A percentile compares a stretch with the other conserved stretches of the same genome.
These are phyloP conservation scores for Dictyophora rubrovolvata DNA, from an alignment of 768 basidiomycete genomes.

Conservation along the genomic window DNA sequence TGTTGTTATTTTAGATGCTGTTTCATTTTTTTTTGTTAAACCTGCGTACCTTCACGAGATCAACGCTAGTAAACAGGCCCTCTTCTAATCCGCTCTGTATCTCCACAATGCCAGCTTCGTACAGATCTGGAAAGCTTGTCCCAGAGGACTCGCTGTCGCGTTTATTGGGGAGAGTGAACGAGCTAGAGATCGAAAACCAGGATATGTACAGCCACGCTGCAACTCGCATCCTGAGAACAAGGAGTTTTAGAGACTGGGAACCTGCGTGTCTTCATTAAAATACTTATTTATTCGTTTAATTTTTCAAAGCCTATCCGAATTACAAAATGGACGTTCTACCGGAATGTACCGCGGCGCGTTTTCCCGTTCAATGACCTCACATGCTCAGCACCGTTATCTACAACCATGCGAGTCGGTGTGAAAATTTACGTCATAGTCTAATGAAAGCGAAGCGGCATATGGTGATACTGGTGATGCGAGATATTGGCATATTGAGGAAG, in stretches of 20 bases:
- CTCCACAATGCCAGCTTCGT: constrained; percentile 47
- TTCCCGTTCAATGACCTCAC: no score
- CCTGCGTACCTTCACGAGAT: constrained; percentile 43
- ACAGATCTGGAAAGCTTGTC: constrained; percentile 36
- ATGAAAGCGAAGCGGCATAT: no score
- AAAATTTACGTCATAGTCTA: no score
- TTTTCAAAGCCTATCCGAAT: no score
- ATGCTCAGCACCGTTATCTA: no score
- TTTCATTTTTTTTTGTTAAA: not conserved
- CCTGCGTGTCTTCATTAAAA: no score
- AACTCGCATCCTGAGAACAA: not conserved
- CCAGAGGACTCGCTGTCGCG: not conserved
- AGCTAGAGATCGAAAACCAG: not conserved
- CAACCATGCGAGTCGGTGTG: no score
- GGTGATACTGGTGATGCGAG: no score
- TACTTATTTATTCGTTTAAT: no score
- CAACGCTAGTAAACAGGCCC: constrained; percentile 45
- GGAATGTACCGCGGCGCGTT: no score
- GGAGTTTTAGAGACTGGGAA: not conserved
- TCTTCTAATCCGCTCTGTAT: constrained; percentile 42
- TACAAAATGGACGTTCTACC: no score
- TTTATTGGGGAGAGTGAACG: not conserved
- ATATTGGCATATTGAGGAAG: no score
- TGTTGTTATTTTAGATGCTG: not conserved
- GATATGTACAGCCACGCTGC: not conserved